phyloP scores from a whole-genome alignment of 331 rosid genomes.

The Rosa hybrid region DNA sequence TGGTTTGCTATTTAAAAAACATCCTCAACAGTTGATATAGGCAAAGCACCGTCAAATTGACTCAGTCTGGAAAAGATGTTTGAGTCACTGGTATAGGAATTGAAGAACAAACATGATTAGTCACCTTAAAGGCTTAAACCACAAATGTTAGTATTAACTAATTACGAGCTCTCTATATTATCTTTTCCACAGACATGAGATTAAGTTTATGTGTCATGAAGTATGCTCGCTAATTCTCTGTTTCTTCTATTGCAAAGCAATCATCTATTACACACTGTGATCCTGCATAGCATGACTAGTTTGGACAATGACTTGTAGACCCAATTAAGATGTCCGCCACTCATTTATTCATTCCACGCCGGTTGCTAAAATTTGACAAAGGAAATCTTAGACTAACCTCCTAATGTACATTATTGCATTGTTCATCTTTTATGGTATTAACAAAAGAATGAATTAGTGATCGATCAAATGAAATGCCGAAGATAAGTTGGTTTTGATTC shows the following conservation, averaged over 20 bases:
- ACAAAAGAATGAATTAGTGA: neutral
- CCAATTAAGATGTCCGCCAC: too few relatives aligned
- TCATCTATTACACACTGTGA: too few relatives aligned
- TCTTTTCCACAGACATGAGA: neutral
- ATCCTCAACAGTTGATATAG: conserved; percentile 49
- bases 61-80: conserved; percentile 51
- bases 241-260: neutral
- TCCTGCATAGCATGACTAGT: too few relatives aligned
- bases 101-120: conserved; percentile 8
- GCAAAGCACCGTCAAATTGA: conserved; percentile 40
- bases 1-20: conserved; percentile 14
- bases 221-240: neutral
- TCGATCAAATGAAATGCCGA: neutral
- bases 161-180: neutral
- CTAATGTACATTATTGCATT: neutral
- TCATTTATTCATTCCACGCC: too few relatives aligned
- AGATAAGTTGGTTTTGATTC: conserved; percentile 6
- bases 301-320: too few relatives aligned
- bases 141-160: neutral
- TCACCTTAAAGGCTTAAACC: neutral
- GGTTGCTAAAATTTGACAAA: neutral
- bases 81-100: conserved; percentile 60
- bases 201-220: neutral
- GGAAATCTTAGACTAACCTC: neutral
- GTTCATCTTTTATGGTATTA: neutral